Base-by-base conservation (phyloP, 495 filamentous ascomycete genomes). In the Oleoguttula mirabilis region DNA sequence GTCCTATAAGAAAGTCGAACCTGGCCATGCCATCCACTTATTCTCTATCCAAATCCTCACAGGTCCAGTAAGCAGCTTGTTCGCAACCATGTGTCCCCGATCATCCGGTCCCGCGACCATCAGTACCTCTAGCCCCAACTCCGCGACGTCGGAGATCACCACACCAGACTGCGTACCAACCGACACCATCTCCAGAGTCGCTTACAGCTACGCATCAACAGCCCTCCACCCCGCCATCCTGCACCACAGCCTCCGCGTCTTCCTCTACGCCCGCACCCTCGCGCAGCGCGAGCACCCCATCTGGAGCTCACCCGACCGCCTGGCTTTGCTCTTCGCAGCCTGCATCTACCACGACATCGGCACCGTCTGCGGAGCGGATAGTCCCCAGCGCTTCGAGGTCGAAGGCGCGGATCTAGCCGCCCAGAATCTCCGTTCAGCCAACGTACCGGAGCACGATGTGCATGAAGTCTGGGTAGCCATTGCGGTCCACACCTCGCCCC, bases 311-410 rank as follows among this genome's bases (percentile, higher is more conserved):
- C 2, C 34, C 2, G 22, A 37, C 1, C 47, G 43, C 10, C 52
- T 58, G 0, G 55, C 54, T 36, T 42, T 60, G 20, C 41, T 65
- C 5, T 63, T 62, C 50, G 59, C 60, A 0, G 58, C 66, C 1
- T 65, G 59, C 50, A 59, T 70, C 44, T 55, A 66, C 15, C 69
- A 72, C 55, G 69, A 68, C 45, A 51, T 70, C 27, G 66, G 67
- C 16, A 59, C 58, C 10, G 54, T 57, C 0, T n/a, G 21, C n/a
- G 41, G 45, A n/a, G 47, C 60, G 39, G 56, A 69, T 51, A 43
- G 51, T 17, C 47, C 62, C 0, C 59, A 68, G 32, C 61, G 66
- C 5, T 72, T 72, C 47, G 68, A 72, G 42, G 52, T 70, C 46
- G 61, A 63, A 16, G 64, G 63, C 16, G 68, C 60, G 10, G 68